Evolutionary conservation across 768 basidiomycete species (phyloP), one percentile per base, ranked within the genome.

Genomic region (Neoboletus subvelutipes): DNA sequence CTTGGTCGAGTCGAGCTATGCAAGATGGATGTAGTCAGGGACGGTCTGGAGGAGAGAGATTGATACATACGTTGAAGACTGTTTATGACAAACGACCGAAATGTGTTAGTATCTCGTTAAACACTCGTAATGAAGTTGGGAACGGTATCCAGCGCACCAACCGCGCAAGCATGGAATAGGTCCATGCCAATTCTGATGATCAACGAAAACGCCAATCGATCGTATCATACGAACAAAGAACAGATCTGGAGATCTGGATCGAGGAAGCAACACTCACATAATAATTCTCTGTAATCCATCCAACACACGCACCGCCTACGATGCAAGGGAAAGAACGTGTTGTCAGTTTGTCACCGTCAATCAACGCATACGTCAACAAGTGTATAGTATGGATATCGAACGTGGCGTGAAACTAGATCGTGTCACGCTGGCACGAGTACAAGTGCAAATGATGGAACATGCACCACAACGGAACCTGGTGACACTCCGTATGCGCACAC

Each of bases 271-370:
- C 4, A 73, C 82, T 66, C 61, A 83, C 83, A 63, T 9, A 84
- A 64, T 3, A 84, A 60, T 54, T 84, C 81, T 39, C 76, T 75
- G 61, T 84, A 84, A 59, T 83, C 82, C 67, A 84, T 71, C 82
- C 83, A 84, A 56, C 80, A 84, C 7, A 84, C 76, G 48, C 79
- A 78, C 13, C 83, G 80, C 56, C 83, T 84, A 59, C 15, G 34
- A 34, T 15, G 17, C 46, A 40, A 45, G 26, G 36, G 5, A 34
- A 40, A 18, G 5, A 28, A 20, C 13, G 48, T n/a, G n/a, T 33
- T 22, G 54, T 66, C 33, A 63, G 64, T 52, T 34, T 28, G 13
- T 39, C 29, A 7, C 15, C 29, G 2, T 17, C 37, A 12, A 39
- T 36, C 28, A 6, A 45, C 42, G 17, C 31, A 33, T 20, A 40